Evolutionary conservation across 495 filamentous ascomycete genomes (phyloP).

Genomic region (Bryoglossum gracile): DNA sequence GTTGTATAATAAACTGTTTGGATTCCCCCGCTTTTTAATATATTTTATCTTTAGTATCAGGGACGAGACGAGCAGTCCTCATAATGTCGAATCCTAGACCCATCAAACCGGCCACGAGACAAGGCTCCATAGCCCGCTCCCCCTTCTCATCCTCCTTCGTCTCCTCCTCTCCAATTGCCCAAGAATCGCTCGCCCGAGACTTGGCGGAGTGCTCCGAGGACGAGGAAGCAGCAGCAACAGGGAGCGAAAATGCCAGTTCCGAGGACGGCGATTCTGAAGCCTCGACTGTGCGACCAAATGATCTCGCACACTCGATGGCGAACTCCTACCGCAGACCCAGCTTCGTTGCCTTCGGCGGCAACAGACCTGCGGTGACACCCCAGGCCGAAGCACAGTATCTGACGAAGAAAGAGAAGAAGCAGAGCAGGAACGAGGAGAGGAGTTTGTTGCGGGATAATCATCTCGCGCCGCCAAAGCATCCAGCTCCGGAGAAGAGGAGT

Average conservation of each 20-base stretch:
- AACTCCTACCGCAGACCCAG: slow-evolving; percentile 63
- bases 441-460: slow-evolving; percentile 72
- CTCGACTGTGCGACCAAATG: slow-evolving; percentile 39
- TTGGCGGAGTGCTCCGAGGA: slow-evolving; percentile 35
- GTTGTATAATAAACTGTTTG: too few relatives aligned
- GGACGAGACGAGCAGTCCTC: background rate
- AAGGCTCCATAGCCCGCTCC: slow-evolving; percentile 20
- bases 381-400: slow-evolving; percentile 42
- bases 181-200: slow-evolving; percentile 63
- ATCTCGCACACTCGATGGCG: slow-evolving; percentile 47
- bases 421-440: slow-evolving; percentile 54
- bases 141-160: slow-evolving; percentile 37
- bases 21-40: too few relatives aligned
- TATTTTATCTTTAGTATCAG: too few relatives aligned
- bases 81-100: slow-evolving; percentile 19
- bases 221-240: slow-evolving; percentile 34
- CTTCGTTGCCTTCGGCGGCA: slow-evolving; percentile 55
- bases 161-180: slow-evolving; percentile 57
- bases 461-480: slow-evolving; percentile 59
- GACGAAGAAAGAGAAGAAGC: slow-evolving; percentile 47
- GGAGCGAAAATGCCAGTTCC: slow-evolving; percentile 18
- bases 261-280: slow-evolving; percentile 33
- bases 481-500: slow-evolving; percentile 14
- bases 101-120: background rate
- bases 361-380: slow-evolving; percentile 34